Evolutionary conservation across 352 stramenopile species (phyloP).

Genomic region (Phytophthora sp.): DNA sequence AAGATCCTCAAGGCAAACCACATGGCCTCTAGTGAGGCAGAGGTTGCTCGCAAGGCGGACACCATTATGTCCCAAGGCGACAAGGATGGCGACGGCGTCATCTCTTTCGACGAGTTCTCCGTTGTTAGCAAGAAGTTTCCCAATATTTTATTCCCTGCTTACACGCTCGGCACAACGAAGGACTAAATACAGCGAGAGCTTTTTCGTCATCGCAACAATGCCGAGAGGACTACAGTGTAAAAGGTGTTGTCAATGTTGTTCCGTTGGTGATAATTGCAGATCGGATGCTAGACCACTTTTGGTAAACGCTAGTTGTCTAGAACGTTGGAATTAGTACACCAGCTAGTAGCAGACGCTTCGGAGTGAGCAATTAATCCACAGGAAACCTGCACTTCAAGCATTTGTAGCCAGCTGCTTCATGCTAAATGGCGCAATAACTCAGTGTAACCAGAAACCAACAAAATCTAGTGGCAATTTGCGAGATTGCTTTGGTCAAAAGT

Average conservation of each 20-base stretch:
- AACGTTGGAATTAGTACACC: no score
- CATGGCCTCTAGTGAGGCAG: slow-evolving; percentile 91
- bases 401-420: no score
- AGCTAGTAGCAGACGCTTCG: no score
- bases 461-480: no score
- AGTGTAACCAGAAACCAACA: not conserved
- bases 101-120: slow-evolving; percentile 98
- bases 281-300: no score
- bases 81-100: slow-evolving; percentile 96
- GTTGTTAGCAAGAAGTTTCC: slow-evolving; percentile 97
- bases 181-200: slow-evolving; percentile 49
- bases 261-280: no score
- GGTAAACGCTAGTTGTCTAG: no score
- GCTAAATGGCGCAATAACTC: no score
- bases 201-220: no score
- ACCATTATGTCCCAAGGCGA: slow-evolving; percentile 97
- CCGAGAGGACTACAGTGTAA: no score
- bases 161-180: slow-evolving; percentile 72
- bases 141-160: slow-evolving; percentile 94
- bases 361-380: not conserved
- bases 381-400: no score
- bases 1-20: slow-evolving; percentile 97
- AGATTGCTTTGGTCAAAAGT: slow-evolving; percentile 28
- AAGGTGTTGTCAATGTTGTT: no score
- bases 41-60: slow-evolving; percentile 95